Evolutionary conservation across 306 rosid species (phyloP).

Genomic region (Ceratonia siliqua): DNA sequence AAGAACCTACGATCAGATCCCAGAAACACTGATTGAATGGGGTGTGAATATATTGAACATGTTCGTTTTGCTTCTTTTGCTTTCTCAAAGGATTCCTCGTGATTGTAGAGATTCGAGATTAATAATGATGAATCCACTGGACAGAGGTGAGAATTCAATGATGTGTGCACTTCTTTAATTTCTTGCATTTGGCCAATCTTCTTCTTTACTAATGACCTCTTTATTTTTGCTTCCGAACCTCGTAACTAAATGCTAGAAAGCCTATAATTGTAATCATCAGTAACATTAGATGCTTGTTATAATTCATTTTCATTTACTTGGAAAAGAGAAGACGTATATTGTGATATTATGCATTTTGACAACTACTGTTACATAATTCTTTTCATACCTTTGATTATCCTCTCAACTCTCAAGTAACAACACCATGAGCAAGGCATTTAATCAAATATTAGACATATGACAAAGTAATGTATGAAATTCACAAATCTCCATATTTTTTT

Average conservation of each 20-base stretch:
- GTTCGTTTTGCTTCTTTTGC: conserved; percentile 37
- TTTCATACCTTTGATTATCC: too few relatives aligned
- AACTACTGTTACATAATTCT: too few relatives aligned
- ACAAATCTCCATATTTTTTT: background rate
- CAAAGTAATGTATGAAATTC: too few relatives aligned
- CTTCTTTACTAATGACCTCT: conserved; percentile 63
- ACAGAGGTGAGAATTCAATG: conserved; percentile 43
- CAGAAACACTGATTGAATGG: conserved; percentile 89
- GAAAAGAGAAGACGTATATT: too few relatives aligned
- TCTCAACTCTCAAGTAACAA: too few relatives aligned
- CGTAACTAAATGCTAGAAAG: conserved; percentile 54
- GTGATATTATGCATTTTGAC: too few relatives aligned
- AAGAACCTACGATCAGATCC: conserved; percentile 98
- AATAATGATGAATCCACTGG: conserved; percentile 72
- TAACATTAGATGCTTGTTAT: too few relatives aligned
- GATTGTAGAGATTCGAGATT: conserved; percentile 40
- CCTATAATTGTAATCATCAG: conserved; percentile 53
- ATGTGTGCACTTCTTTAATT: conserved; percentile 41
- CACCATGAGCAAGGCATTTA: too few relatives aligned
- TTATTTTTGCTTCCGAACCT: conserved; percentile 90
- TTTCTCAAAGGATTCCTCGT: conserved; percentile 37
- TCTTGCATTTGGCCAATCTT: conserved; percentile 50
- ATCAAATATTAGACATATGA: too few relatives aligned
- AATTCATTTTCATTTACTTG: too few relatives aligned
- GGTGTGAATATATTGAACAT: conserved; percentile 51